A percentile compares a stretch with the other conserved stretches of the same genome.
These are phyloP conservation scores for Hemisphaericaspora subhashii DNA, from an alignment of 1,139 yeast genomes.

Conservation along the genomic window DNA sequence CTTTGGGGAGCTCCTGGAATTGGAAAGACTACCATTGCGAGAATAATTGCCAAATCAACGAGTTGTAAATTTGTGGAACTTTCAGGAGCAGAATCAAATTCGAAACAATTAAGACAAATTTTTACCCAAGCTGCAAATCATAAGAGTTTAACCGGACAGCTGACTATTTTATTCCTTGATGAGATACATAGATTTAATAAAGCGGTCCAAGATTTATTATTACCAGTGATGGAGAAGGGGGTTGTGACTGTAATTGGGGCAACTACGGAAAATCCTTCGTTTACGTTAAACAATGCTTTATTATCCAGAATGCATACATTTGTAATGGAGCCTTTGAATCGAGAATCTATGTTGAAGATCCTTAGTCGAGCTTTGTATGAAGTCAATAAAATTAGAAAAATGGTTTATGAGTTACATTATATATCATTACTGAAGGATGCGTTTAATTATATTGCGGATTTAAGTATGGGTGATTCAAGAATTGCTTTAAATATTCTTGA, in stretches of 20 bases:
- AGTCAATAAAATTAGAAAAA: conserved; percentile 57
- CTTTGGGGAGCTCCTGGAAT: conserved; percentile 97
- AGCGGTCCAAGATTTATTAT: conserved; percentile 82
- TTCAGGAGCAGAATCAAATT: conserved; percentile 80
- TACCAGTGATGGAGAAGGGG: conserved; percentile 73
- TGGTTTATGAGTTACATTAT: conserved; percentile 36
- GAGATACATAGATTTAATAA: conserved; percentile 92
- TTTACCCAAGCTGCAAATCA: conserved; percentile 77
- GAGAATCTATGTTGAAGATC: conserved; percentile 56
- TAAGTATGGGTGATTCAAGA: conserved; percentile 91
- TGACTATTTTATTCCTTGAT: conserved; percentile 82
- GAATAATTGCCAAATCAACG: conserved; percentile 57
- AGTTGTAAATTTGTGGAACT: conserved; percentile 70
- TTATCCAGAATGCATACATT: conserved; percentile 88
- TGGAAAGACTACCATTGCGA: conserved; percentile 81
- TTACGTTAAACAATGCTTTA: conserved; percentile 83
- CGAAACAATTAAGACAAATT: conserved; percentile 67
- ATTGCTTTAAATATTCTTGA: conserved; percentile 77
- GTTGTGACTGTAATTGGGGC: conserved; percentile 79
- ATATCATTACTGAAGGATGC: conserved; percentile 58
- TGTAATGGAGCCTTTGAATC: conserved; percentile 64
- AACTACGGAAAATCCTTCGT: conserved; percentile 96
- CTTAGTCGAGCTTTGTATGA: conserved; percentile 62
- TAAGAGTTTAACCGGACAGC: conserved; percentile 58
- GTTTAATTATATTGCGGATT: conserved; percentile 65